Percentiles rank a stretch among this genome's conserved stretches.
These are phyloP conservation scores for Hyaloscypha finlandica DNA, from an alignment of 495 filamentous ascomycete genomes.

Conservation along the genomic window DNA sequence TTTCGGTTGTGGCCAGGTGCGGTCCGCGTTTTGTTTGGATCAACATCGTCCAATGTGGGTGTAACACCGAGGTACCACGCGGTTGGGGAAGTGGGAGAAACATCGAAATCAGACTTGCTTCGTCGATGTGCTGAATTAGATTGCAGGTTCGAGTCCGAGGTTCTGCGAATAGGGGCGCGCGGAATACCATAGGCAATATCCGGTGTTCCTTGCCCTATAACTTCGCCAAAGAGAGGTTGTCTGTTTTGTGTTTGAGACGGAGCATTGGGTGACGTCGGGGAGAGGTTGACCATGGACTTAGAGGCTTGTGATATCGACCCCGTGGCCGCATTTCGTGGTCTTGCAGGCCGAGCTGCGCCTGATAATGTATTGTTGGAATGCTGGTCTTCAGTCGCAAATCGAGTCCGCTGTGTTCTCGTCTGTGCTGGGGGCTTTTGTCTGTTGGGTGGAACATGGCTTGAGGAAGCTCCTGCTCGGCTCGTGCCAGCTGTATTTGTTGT, in stretches of 20 bases:
- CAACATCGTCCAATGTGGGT: conserved; percentile 35
- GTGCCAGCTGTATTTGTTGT: conserved; percentile 11
- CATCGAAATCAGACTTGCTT: conserved; percentile 46
- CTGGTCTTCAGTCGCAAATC: conserved; percentile 44
- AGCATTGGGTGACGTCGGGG: conserved; percentile 34
- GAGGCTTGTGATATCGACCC: conserved; percentile 42
- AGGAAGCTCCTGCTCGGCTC: conserved; percentile 16
- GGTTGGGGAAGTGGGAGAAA: conserved; percentile 50
- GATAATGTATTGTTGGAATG: conserved; percentile 50
- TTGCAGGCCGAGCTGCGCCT: conserved; percentile 52
- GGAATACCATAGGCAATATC: conserved; percentile 53
- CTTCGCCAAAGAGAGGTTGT: conserved; percentile 54
- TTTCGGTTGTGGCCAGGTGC: conserved; percentile 46
- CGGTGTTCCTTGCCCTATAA: conserved; percentile 42
- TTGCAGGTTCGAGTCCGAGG: conserved; percentile 48
- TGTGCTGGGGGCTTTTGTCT: conserved; percentile 19
- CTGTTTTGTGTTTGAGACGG: conserved; percentile 32
- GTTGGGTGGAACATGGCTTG: conserved; percentile 15
- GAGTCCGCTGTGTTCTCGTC: conserved; percentile 42
- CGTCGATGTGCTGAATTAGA: conserved; percentile 40
- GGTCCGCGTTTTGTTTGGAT: conserved; percentile 34
- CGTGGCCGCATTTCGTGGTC: conserved; percentile 42
- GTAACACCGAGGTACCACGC: conserved; percentile 52
- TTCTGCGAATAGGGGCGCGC: conserved; percentile 39
- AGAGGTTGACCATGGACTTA: conserved; percentile 47